A percentile compares a stretch with the other conserved stretches of the same genome.
Conservation (phyloP, 148 eudicot species). For the Silene uniflora region DNA sequence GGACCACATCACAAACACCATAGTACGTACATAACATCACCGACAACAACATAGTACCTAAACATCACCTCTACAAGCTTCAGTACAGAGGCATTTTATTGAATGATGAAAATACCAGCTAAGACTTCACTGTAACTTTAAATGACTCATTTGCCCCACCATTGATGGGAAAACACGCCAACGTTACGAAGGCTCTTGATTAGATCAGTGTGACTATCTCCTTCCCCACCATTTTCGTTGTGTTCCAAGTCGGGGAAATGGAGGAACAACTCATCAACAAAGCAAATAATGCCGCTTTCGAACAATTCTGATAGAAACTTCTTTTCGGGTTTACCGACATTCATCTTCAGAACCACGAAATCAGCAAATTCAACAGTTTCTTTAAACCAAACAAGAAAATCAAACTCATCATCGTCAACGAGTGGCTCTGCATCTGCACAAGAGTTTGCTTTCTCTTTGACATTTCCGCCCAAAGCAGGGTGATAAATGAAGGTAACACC, state of each 20-base stretch:
- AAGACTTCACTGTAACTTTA: not conserved
- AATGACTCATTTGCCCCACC: slow-evolving; percentile 50
- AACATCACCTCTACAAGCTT: slow-evolving; percentile 20
- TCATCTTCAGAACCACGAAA: slow-evolving; percentile 75
- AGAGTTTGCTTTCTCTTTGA: slow-evolving; percentile 34
- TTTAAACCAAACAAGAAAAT: slow-evolving; percentile 67
- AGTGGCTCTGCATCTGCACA: slow-evolving; percentile 41
- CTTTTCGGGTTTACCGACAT: slow-evolving; percentile 45
- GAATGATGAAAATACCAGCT: slow-evolving; percentile 2
- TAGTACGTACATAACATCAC: slow-evolving; percentile 14
- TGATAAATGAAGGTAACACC: slow-evolving; percentile 77
- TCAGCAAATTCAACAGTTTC: slow-evolving; percentile 57
- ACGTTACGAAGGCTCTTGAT: slow-evolving; percentile 50
- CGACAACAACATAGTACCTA: slow-evolving; percentile 10
- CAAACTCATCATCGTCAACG: slow-evolving; percentile 57
- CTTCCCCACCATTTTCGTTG: slow-evolving; percentile 28
- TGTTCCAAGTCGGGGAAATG: slow-evolving; percentile 43
- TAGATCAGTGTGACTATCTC: slow-evolving; percentile 42
- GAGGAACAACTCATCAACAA: slow-evolving; percentile 74
- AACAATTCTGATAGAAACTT: slow-evolving; percentile 58
- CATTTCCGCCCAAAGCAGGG: slow-evolving; percentile 51
- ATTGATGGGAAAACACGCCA: slow-evolving; percentile 75
- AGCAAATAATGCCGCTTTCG: slow-evolving; percentile 63
- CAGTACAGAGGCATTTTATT: slow-evolving; percentile 26
- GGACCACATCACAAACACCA: slow-evolving; percentile 6